These are phyloP conservation scores for Aspergillus phoenicis DNA, from an alignment of 2,329 filamentous ascomycete genomes.

Conservation along the genomic window DNA sequence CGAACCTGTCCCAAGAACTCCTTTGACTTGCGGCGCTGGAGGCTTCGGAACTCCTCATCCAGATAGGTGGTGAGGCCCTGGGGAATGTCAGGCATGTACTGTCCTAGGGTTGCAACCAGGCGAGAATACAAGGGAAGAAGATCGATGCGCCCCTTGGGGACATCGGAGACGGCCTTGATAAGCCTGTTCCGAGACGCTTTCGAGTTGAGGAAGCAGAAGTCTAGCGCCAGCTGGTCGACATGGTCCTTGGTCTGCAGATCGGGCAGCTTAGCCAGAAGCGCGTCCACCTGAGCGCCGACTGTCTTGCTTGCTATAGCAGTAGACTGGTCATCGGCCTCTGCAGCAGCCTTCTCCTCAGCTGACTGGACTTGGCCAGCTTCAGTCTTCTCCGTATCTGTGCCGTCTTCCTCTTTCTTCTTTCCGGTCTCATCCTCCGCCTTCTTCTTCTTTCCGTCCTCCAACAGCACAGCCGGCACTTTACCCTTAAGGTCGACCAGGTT, in stretches of 20 bases:
- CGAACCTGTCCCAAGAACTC: slow-evolving; percentile 95
- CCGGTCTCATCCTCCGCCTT: slow-evolving; percentile 84
- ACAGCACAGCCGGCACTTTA: slow-evolving; percentile 87
- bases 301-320: slow-evolving; percentile 97
- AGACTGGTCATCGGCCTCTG: slow-evolving; percentile 76
- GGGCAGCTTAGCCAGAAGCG: slow-evolving; percentile 81
- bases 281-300: slow-evolving; percentile 94
- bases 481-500: slow-evolving; percentile 93
- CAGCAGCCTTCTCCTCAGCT: slow-evolving; percentile 51
- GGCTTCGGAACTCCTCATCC: slow-evolving; percentile 93
- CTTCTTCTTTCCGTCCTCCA: slow-evolving; percentile 95
- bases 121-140: slow-evolving; percentile 89
- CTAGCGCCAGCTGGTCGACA: slow-evolving; percentile 88
- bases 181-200: slow-evolving; percentile 95
- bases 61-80: slow-evolving; percentile 89
- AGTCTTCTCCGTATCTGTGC: slow-evolving; percentile 41
- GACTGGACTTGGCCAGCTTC: slow-evolving; percentile 46
- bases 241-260: slow-evolving; percentile 89
- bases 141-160: slow-evolving; percentile 91
- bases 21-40: slow-evolving; percentile 95
- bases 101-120: slow-evolving; percentile 86
- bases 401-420: slow-evolving; percentile 69
- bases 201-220: slow-evolving; percentile 98
- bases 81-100: slow-evolving; percentile 92
- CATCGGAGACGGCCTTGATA: slow-evolving; percentile 88